phyloP scores from a whole-genome alignment of 768 basidiomycete genomes.

The Termitomyces sp. region DNA sequence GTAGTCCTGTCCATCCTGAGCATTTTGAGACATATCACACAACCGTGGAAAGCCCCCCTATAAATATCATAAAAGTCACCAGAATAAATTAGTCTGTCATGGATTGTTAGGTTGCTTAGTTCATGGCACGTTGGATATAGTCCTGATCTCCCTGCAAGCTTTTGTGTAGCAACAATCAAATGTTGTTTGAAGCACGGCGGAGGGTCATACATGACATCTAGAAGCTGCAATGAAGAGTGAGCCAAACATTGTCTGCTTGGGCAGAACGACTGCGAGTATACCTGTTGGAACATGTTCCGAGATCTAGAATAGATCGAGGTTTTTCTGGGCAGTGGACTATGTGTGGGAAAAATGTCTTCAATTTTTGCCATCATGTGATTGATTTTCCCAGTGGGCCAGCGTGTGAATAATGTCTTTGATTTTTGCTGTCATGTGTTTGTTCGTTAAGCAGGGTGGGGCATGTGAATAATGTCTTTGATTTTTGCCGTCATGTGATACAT shows the following conservation, averaged over 20 bases:
- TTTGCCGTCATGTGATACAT: too few relatives aligned
- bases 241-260: too few relatives aligned
- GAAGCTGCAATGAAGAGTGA: background rate
- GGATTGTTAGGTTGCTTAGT: background rate
- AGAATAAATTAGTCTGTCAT: background rate
- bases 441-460: too few relatives aligned
- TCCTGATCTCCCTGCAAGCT: background rate
- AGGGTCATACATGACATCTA: slow-evolving; percentile 4
- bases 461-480: too few relatives aligned
- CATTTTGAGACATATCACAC: background rate
- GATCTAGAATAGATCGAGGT: too few relatives aligned
- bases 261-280: background rate
- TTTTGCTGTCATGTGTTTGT: too few relatives aligned
- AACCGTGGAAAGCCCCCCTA: background rate
- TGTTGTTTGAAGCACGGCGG: slow-evolving; percentile 1
- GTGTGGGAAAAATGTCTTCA: too few relatives aligned
- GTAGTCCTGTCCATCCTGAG: background rate
- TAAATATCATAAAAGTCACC: background rate
- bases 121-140: background rate
- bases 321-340: too few relatives aligned
- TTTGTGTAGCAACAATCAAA: slow-evolving; percentile 3
- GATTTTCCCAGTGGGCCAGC: too few relatives aligned
- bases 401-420: too few relatives aligned
- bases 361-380: too few relatives aligned
- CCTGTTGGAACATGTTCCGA: slow-evolving; percentile 7